These are phyloP conservation scores for Rhodotorula toruloides DNA, from an alignment of 768 basidiomycete genomes.

Conservation along the genomic window DNA sequence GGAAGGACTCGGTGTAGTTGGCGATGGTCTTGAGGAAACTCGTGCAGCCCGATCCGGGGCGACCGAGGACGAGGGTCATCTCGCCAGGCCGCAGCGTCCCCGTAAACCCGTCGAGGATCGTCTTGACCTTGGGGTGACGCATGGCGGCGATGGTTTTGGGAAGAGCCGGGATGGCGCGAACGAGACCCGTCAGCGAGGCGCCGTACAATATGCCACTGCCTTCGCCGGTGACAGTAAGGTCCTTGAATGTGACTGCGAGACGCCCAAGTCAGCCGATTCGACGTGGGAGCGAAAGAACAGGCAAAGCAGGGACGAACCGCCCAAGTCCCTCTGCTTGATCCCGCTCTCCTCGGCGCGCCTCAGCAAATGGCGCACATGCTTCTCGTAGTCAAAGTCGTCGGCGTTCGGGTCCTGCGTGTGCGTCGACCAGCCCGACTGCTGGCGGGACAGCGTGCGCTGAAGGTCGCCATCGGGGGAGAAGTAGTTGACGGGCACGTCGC, in stretches of 20 bases:
- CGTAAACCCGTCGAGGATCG: conserved; percentile 58
- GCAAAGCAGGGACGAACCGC: background rate
- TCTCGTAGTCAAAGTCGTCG: conserved; percentile 35
- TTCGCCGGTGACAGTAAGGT: conserved; percentile 27
- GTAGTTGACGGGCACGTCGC: conserved; percentile 16
- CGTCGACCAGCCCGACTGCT: conserved; percentile 5
- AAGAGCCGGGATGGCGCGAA: conserved; percentile 18
- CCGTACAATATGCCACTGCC: conserved; percentile 27
- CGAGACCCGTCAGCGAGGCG: conserved; percentile 12
- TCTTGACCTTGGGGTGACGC: conserved; percentile 29
- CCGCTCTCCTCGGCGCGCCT: conserved; percentile 29
- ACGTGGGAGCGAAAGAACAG: background rate
- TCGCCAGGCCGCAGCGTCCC: conserved; percentile 65
- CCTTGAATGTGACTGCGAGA: conserved; percentile 35
- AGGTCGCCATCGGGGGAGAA: conserved; percentile 19
- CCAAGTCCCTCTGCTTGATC: conserved; percentile 12
- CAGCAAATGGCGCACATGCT: conserved; percentile 31
- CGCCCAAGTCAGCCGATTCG: too few relatives aligned
- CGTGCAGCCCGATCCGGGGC: conserved; percentile 46
- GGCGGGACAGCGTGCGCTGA: conserved; percentile 20
- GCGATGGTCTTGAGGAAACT: conserved; percentile 56
- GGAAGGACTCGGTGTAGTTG: conserved; percentile 47
- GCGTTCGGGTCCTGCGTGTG: conserved; percentile 23
- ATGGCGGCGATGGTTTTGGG: conserved; percentile 15
- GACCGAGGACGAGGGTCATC: conserved; percentile 61